Evolutionary conservation across 371 early-diverging fungal species (phyloP).

Genomic region (Apophysomyces sp.): DNA sequence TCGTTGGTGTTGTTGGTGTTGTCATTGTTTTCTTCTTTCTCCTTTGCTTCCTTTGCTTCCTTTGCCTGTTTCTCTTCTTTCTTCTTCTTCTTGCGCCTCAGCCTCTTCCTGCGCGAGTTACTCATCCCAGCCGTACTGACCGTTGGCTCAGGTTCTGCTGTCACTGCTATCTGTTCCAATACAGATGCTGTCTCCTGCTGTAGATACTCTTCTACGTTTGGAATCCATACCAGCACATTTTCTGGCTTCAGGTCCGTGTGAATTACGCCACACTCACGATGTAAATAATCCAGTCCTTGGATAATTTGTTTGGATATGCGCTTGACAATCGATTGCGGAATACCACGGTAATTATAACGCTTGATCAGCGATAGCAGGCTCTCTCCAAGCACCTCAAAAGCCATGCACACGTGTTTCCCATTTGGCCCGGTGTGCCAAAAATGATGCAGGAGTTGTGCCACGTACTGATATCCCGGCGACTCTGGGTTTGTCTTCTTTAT

Average conservation of each 20-base stretch:
- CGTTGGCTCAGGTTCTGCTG: background rate
- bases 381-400: slow-evolving; percentile 96
- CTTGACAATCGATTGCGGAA: slow-evolving; percentile 84
- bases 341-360: slow-evolving; percentile 65
- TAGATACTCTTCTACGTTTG: slow-evolving; percentile 63
- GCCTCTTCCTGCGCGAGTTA: slow-evolving; percentile 37
- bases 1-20: background rate
- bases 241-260: slow-evolving; percentile 99
- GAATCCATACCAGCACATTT: slow-evolving; percentile 89
- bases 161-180: background rate
- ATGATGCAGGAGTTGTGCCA: slow-evolving; percentile 86
- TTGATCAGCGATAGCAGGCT: slow-evolving; percentile 88
- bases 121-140: slow-evolving; percentile 14
- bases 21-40: slow-evolving; percentile 7
- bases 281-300: slow-evolving; percentile 91
- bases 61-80: slow-evolving; percentile 23
- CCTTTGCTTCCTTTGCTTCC: slow-evolving; percentile 14
- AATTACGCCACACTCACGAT: slow-evolving; percentile 95
- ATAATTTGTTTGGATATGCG: slow-evolving; percentile 86
- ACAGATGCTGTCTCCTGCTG: slow-evolving; percentile 11
- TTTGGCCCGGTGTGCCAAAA: slow-evolving; percentile 91
- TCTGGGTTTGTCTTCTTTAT: slow-evolving; percentile 67
- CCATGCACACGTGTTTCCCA: slow-evolving; percentile 95
- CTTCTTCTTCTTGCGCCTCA: slow-evolving; percentile 32
- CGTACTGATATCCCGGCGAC: slow-evolving; percentile 59